Evolutionary conservation across 345 rosid species (phyloP), one percentile per base, ranked within the genome.

Genomic region (Streptanthus diversifolius): DNA sequence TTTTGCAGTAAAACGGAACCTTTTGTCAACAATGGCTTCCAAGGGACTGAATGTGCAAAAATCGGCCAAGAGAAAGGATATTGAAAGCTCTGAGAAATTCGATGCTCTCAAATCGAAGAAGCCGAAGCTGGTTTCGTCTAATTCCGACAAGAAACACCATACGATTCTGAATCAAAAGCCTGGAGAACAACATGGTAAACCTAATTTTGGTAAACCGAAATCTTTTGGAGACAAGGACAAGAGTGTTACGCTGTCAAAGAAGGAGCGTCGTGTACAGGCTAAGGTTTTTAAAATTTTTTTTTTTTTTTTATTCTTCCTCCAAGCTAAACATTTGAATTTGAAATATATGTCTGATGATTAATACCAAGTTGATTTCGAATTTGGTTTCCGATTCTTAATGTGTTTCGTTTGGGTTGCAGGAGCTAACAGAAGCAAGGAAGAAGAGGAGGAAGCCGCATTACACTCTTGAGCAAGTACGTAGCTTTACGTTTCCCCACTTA

Each of bases 401-500:
- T n/a, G 43, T 37, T 53, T 35, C 41, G 5, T 37, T 53, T 43
- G 63, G 36, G 15, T 75, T 56, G 51, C 80, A 89, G 98, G 93
- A 88, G 83, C 66, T 84, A 64, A 62, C 92, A 14, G 89, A 89
- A 76, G 87, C 85, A 29, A 87, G 97, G 89, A 95, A 88, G 84
- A 92, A 87, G 92, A 90, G 56, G 81, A 85, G 98, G 74, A 95
- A 82, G 83, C 83, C 83, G 2, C 87, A 92, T 81, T 92, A 92
- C 81, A 83, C 72, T 69, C 85, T 95, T 71, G 96, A 92, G 80
- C 89, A 81, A 41, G 98, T 92, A 77, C 66, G 85, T 32, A 7
- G 12, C 44, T 41, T 52, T 12, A 8, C 27, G 52, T 43, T 33
- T 60, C 6, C 15, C 3, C 21, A 33, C 3, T 15, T 70, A 22